Percentiles rank a stretch among this genome's conserved stretches.
Evolutionary conservation across 2,329 filamentous ascomycete genomes (phyloP).

Genomic region (Monosporascus sp.): DNA sequence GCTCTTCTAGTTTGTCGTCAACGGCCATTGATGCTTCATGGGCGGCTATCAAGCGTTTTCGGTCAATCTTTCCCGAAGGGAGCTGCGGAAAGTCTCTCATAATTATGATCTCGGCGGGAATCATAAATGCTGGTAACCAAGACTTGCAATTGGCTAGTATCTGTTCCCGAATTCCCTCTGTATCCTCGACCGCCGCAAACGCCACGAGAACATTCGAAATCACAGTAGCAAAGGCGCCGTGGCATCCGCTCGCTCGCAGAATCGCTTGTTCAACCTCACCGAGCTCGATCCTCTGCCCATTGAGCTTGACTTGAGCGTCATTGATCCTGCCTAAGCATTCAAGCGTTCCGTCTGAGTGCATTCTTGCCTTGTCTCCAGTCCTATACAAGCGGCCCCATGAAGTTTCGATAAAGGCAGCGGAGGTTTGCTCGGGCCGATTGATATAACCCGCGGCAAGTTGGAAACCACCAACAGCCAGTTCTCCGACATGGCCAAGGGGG

Average conservation of each 20-base stretch:
- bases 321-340: slow-evolving; percentile 78
- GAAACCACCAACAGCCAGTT: slow-evolving; percentile 73
- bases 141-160: slow-evolving; percentile 58
- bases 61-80: slow-evolving; percentile 79
- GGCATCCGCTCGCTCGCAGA: slow-evolving; percentile 55
- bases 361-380: slow-evolving; percentile 76
- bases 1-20: slow-evolving; percentile 14
- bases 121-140: slow-evolving; percentile 81
- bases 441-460: slow-evolving; percentile 80
- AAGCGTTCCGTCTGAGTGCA: slow-evolving; percentile 63
- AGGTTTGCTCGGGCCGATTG: slow-evolving; percentile 73
- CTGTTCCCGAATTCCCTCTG: slow-evolving; percentile 28
- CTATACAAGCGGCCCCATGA: slow-evolving; percentile 69
- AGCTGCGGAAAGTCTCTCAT: slow-evolving; percentile 64
- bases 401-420: slow-evolving; percentile 63
- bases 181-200: slow-evolving; percentile 58
- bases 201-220: slow-evolving; percentile 64
- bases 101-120: slow-evolving; percentile 67
- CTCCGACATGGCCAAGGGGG: slow-evolving; percentile 63
- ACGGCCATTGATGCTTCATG: slow-evolving; percentile 32
- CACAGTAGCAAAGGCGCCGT: slow-evolving; percentile 62
- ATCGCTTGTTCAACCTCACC: slow-evolving; percentile 72
- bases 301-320: slow-evolving; percentile 78
- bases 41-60: slow-evolving; percentile 53
- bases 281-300: slow-evolving; percentile 77